A percentile compares a stretch with the other conserved stretches of the same genome.
Evolutionary conservation across 768 basidiomycete species (phyloP).

Genomic region (Termitomyces sp.): DNA sequence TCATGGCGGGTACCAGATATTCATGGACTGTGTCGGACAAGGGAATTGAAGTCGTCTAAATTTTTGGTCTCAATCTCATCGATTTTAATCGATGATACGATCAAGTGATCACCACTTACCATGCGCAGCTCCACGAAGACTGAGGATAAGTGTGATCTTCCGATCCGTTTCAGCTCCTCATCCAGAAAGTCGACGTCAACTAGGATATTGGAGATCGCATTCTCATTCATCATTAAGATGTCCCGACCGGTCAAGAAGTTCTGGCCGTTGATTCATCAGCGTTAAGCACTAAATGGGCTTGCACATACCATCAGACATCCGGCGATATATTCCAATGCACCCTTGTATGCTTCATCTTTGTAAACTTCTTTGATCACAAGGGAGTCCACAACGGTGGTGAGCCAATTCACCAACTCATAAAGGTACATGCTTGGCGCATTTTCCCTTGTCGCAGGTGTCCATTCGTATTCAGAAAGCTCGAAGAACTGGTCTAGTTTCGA

Average conservation of each 20-base stretch:
- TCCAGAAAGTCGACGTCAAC: slow-evolving; percentile 88
- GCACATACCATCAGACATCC: slow-evolving; percentile 78
- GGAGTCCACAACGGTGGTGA: slow-evolving; percentile 93
- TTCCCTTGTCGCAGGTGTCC: slow-evolving; percentile 71
- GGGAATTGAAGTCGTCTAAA: slow-evolving; percentile 66
- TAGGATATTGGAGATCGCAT: slow-evolving; percentile 79
- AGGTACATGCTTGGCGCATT: slow-evolving; percentile 88
- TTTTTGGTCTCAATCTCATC: neutral
- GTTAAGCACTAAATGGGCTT: neutral
- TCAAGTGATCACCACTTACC: slow-evolving; percentile 39
- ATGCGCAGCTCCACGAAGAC: slow-evolving; percentile 77
- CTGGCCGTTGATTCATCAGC: slow-evolving; percentile 30
- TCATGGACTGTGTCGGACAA: slow-evolving; percentile 70
- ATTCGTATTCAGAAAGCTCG: slow-evolving; percentile 92
- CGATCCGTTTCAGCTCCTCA: slow-evolving; percentile 74
- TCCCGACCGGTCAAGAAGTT: slow-evolving; percentile 74
- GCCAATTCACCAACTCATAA: slow-evolving; percentile 92
- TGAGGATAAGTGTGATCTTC: slow-evolving; percentile 59
- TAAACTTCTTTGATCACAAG: slow-evolving; percentile 76
- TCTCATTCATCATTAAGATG: slow-evolving; percentile 79
- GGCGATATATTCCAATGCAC: slow-evolving; percentile 84
- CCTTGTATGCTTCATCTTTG: slow-evolving; percentile 87
- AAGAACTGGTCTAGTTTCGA: slow-evolving; percentile 96
- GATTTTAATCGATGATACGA: slow-evolving; percentile 10
- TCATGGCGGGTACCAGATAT: slow-evolving; percentile 66